Evolutionary conservation across 805 yeast species (phyloP).

Genomic region (Suhomyces tanzawaensis): DNA sequence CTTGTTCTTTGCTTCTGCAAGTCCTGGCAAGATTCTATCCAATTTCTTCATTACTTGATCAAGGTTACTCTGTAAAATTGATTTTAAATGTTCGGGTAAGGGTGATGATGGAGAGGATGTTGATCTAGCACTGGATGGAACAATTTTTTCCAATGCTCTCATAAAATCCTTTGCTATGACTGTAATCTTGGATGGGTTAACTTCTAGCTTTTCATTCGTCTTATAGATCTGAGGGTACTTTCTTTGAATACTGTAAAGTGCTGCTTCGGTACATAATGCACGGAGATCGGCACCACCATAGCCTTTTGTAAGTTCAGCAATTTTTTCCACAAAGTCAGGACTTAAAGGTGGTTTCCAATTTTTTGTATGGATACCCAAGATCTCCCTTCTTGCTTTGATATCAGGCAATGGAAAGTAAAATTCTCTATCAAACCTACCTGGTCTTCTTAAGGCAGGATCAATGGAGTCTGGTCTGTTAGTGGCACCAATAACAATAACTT

Average conservation of each 20-base stretch:
- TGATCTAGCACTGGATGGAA: slow-evolving; percentile 90
- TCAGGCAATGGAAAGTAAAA: slow-evolving; percentile 95
- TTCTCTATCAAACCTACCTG: slow-evolving; percentile 96
- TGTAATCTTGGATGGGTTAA: slow-evolving; percentile 67
- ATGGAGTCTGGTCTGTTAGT: slow-evolving; percentile 97
- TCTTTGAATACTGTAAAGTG: slow-evolving; percentile 86
- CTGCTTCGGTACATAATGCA: slow-evolving; percentile 94
- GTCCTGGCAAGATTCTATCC: slow-evolving; percentile 57
- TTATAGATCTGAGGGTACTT: slow-evolving; percentile 89
- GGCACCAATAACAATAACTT: slow-evolving; percentile 96
- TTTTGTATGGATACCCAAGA: slow-evolving; percentile 79
- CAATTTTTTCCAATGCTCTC: slow-evolving; percentile 77
- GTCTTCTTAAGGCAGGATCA: slow-evolving; percentile 96
- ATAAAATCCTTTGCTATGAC: slow-evolving; percentile 84
- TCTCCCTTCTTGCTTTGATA: slow-evolving; percentile 69
- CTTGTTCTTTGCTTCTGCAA: slow-evolving; percentile 28
- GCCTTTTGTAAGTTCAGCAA: slow-evolving; percentile 86
- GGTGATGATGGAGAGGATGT: slow-evolving; percentile 73
- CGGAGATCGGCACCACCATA: slow-evolving; percentile 97
- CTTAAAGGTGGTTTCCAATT: slow-evolving; percentile 81
- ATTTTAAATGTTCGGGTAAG: slow-evolving; percentile 67
- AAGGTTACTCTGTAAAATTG: slow-evolving; percentile 57
- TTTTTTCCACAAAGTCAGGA: slow-evolving; percentile 53
- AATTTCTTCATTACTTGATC: slow-evolving; percentile 46
- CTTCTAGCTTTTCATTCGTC: slow-evolving; percentile 66